Evolutionary conservation across 2,329 filamentous ascomycete species (phyloP), one percentile per base, ranked within the genome.

Genomic region (Ceratocystis destructans): DNA sequence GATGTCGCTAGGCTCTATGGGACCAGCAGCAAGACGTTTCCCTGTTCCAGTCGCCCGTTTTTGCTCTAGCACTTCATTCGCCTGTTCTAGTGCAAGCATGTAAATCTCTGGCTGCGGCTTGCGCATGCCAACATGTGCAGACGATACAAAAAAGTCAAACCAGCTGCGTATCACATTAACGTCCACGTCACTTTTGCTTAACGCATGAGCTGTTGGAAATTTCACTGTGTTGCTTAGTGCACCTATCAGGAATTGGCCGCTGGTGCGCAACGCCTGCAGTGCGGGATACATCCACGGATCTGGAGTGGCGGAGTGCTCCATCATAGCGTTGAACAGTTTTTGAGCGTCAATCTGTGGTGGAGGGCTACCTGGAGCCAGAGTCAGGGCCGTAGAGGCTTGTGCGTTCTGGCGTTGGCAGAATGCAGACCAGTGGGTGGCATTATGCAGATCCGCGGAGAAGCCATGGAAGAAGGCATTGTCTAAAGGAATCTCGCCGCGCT

Each of bases 271-370:
- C 46, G 80, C 83, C 72, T 85, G 77, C 50, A 97, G 77, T 1
- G 92, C 92, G 0, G 92, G 91, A 69, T 84, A 90, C 87, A 97
- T 94, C 79, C 88, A 89, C 3, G 90, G 90, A 73, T 99, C 93
- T 0, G 88, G 85, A 1, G 77, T 76, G 5, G 84, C 80, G 10
- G 88, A 86, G 12, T 81, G 76, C 3, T 79, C 76, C 90, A 97
- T 96, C 92, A 97, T 97, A 71, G 87, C 83, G 82, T 89, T 88
- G 78, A 96, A 96, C 33, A 99, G 79, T 76, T 78, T 84, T 73
- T 90, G 85, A 15, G 83, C 88, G 72, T 97, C 87, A 59, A 97
- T 81, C 1, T 79, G 75, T 0, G 93, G 93, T 0, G 85, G 80
- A 1, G 89, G 88, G 0, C 80, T 76, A 70, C 20, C 55, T 22